These are phyloP conservation scores for Annulohypoxylon truncatum DNA, from an alignment of 2,329 filamentous ascomycete species.

Conservation along the genomic window DNA sequence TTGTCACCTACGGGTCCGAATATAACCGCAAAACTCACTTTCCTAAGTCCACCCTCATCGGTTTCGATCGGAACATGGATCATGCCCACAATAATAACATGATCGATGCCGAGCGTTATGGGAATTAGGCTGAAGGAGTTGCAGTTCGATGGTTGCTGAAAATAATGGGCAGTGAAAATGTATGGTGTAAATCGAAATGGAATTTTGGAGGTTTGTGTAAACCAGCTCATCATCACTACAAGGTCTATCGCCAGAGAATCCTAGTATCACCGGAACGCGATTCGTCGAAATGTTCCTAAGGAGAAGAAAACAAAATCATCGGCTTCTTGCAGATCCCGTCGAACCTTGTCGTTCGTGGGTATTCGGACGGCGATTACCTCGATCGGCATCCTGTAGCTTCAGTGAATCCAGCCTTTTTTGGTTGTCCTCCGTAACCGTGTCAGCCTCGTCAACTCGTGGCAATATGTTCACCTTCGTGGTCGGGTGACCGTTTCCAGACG, in stretches of 20 bases:
- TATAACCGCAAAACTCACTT: conserved; percentile 7
- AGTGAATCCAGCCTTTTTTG: conserved; percentile 89
- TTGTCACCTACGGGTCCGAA: conserved; percentile 11
- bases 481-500: conserved; percentile 50
- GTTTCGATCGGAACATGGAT: conserved; percentile 16
- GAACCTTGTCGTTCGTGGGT: conserved; percentile 71
- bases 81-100: conserved; percentile 16
- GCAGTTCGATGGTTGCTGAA: conserved; percentile 8
- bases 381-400: conserved; percentile 86
- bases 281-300: conserved; percentile 28
- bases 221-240: conserved; percentile 45
- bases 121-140: conserved; percentile 3
- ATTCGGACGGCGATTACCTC: conserved; percentile 61
- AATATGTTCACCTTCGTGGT: conserved; percentile 56
- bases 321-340: conserved; percentile 64
- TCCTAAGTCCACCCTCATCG: conserved; percentile 9
- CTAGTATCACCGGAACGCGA: conserved; percentile 33
- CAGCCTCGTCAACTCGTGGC: conserved; percentile 76
- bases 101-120: conserved; percentile 20
- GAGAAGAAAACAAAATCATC: conserved; percentile 51
- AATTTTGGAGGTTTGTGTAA: conserved; percentile 46
- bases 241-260: conserved; percentile 45
- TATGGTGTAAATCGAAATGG: conserved; percentile 43
- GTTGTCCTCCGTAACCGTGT: conserved; percentile 83
- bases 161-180: conserved; percentile 28